phyloP scores from a whole-genome alignment of 306 rosid species.

The Cicer arietinum region DNA sequence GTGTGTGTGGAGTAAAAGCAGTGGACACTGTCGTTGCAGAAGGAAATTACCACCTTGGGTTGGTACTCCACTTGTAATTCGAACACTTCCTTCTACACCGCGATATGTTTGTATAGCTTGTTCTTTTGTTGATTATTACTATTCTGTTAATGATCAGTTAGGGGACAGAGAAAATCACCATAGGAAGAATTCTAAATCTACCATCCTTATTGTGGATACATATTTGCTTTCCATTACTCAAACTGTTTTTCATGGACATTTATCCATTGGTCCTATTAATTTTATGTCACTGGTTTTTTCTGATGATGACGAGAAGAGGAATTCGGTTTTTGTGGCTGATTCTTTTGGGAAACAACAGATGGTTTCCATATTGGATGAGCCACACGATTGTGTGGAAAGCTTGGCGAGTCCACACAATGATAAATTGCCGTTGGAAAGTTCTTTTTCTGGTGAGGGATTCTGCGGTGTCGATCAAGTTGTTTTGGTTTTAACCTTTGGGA shows the following conservation, averaged over 20 bases:
- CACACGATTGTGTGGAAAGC: conserved; percentile 51
- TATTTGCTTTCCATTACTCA: conserved; percentile 77
- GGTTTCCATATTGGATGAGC: conserved; percentile 59
- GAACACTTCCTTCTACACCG: conserved; percentile 68
- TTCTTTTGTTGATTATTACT: conserved; percentile 58
- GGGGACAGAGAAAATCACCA: conserved; percentile 62
- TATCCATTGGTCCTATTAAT: conserved; percentile 74
- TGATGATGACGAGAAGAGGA: conserved; percentile 58
- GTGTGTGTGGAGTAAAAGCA: conserved; percentile 92
- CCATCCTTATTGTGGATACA: conserved; percentile 76
- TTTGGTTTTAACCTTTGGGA: conserved; percentile 57
- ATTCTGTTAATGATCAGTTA: conserved; percentile 52
- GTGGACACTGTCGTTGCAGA: conserved; percentile 89
- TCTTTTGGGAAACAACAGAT: conserved; percentile 70
- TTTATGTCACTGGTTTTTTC: conserved; percentile 74
- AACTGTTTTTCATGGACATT: conserved; percentile 78
- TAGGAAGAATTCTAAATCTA: conserved; percentile 70
- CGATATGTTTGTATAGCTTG: conserved; percentile 88
- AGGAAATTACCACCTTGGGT: conserved; percentile 95
- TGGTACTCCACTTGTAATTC: conserved; percentile 76
- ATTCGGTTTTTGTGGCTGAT: conserved; percentile 72
- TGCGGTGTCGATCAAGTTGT: conserved; percentile 57
- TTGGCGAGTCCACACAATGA: conserved; percentile 50
- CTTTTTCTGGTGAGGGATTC: conserved; percentile 58
- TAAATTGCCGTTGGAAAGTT: conserved; percentile 52